Evolutionary conservation across 1,284 basidiomycete species (phyloP), one percentile per base, ranked within the genome.

Genomic region (Cryptococcus wingfieldii): DNA sequence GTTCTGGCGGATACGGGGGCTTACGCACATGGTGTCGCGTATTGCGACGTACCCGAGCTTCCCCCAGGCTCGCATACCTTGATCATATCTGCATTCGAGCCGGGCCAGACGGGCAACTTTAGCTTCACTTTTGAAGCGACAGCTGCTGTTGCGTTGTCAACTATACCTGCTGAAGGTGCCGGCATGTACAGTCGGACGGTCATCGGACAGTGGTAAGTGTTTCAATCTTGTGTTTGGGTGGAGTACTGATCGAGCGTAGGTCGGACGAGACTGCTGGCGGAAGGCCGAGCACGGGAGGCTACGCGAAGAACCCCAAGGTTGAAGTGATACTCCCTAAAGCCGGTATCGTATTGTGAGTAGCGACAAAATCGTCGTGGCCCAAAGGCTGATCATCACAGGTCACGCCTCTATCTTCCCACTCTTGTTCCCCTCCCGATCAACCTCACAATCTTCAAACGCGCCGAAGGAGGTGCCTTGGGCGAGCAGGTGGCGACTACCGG

Each of bases 151-250:
- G 55, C 62, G 3, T 23, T 82, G 6, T 53, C 66, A 8, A 57
- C 71, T 0, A 75, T 83, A 7, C 77, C 81, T 0, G 84, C 86
- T 54, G 93, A 97, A 75, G 92, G 91, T 0, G 90, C 91, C 0
- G 93, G 93, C 1, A 90, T 96, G 91, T 95, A 87, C 69, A 79
- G 78, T 34, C 86, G 89, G 59, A 72, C 80, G 0, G 63, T 88
- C 4, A 80, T 78, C 19, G 89, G 87, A 1, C 74, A 79, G 49
- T 95, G 91, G 91, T 88, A 64, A 56, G 83, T 75, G 44, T 39
- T 25, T 8, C 10, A 12, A 19, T 5, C 25, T 47, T 14, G 38
- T 51, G 7, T 34, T 10, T 6, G 31, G 31, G 31, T 34, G 31
- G 31, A 10, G 31, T 34, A 2, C 10, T 34, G 10, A 34, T 34